These are phyloP conservation scores for Pseudocercospora musae DNA, from an alignment of 2,329 filamentous ascomycete genomes.

Conservation along the genomic window DNA sequence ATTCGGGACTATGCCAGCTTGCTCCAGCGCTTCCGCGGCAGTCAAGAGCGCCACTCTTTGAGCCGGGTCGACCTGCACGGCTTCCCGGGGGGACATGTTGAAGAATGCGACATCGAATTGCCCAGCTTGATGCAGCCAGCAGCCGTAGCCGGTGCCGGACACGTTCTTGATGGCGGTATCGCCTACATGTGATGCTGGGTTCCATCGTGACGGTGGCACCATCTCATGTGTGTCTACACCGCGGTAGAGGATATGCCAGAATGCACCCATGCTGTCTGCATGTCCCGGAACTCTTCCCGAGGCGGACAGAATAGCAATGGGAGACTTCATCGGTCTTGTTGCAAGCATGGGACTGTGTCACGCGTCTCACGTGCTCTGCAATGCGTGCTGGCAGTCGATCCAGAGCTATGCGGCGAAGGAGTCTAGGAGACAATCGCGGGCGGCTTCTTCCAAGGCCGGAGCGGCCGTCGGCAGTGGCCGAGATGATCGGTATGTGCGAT, in stretches of 20 bases:
- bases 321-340: slow-evolving; percentile 5
- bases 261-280: slow-evolving; percentile 20
- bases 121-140: slow-evolving; percentile 38
- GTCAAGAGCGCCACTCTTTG: slow-evolving; percentile 27
- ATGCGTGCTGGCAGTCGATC: slow-evolving; percentile 6
- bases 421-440: slow-evolving; percentile 10
- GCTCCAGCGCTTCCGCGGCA: slow-evolving; percentile 30
- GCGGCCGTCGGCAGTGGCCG: background rate
- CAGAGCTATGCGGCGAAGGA: slow-evolving; percentile 10
- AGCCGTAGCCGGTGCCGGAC: slow-evolving; percentile 27
- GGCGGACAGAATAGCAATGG: slow-evolving; percentile 30
- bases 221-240: slow-evolving; percentile 19
- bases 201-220: slow-evolving; percentile 30
- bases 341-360: background rate
- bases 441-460: slow-evolving; percentile 8
- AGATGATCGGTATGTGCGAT: slow-evolving; percentile 9
- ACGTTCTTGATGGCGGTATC: slow-evolving; percentile 34
- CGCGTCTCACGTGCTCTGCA: background rate
- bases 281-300: slow-evolving; percentile 25
- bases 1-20: slow-evolving; percentile 28
- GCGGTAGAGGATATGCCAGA: slow-evolving; percentile 26
- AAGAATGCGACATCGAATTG: slow-evolving; percentile 42
- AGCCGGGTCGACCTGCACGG: slow-evolving; percentile 24
- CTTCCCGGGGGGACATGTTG: slow-evolving; percentile 37
- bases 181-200: slow-evolving; percentile 38